Base-by-base conservation (phyloP, 2,329 filamentous ascomycete genomes). In the Neofusicoccum ribis region DNA sequence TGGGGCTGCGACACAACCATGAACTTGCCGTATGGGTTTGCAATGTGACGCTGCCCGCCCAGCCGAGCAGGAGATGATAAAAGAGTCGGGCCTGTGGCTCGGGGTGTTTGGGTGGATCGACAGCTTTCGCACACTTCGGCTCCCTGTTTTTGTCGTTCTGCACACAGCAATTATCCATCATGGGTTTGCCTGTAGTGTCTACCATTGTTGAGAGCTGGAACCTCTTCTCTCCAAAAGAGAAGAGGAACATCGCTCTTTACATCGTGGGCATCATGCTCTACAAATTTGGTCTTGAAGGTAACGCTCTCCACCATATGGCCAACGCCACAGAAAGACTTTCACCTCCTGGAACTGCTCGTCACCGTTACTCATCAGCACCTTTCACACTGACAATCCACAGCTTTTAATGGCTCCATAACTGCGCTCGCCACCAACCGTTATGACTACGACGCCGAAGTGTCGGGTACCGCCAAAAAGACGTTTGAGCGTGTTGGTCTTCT, bases 181-280 rank as follows among this genome's bases (percentile, higher is more conserved):
- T 68, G 69, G 58, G 70, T 72, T 36, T 52, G n/a, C 31, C 34
- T 37, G n/a, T 52, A 15, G 50, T 52, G 31, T 52, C 31, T 12
- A 37, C 50, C 50, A 56, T 74, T 51, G 68, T 68, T 46, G 73
- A 75, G 64, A 72, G 71, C 69, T 75, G 72, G 72, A 67, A 65
- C 27, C 69, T 71, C 60, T 81, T 80, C 70, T 75, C 74, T 8
- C 67, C 74, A 5, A 59, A 70, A 43, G 82, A 85, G 69, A 80
- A 79, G 63, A 78, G 79, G 59, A 82, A 82, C 65, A 79, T 82
- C 54, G 72, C 74, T 52, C 74, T 82, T 63, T 84, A 84, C 71
- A 82, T 83, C 56, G 67, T 73, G 7, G 82, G 82, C 5, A 83
- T 84, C 65, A 84, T 84, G 80, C 72, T 82, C 49, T 84, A 84